These are phyloP conservation scores for Heliamphora exappendiculata DNA, from an alignment of 148 eudicot species.

Conservation along the genomic window DNA sequence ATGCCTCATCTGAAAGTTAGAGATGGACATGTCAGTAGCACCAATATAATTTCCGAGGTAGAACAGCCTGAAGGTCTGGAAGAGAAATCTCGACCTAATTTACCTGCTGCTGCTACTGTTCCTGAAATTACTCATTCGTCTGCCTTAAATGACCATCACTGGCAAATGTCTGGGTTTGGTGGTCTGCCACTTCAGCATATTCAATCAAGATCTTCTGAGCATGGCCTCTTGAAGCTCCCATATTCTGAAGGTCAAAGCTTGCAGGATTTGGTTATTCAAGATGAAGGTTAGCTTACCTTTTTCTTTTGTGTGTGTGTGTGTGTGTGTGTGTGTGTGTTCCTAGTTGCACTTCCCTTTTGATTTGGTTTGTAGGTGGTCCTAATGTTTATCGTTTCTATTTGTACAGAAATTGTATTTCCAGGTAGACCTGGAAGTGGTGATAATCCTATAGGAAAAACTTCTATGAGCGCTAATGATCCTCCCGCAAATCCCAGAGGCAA, in stretches of 20 bases:
- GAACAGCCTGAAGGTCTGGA: conserved; percentile 33
- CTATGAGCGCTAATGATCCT: conserved; percentile 31
- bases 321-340: no score
- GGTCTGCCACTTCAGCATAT: conserved; percentile 29
- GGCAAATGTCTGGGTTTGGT: conserved; percentile 48
- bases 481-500: conserved; percentile 29
- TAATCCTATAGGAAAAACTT: conserved; percentile 30
- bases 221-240: conserved; percentile 30
- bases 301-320: no score
- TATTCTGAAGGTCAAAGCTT: conserved; percentile 38
- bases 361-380: conserved; percentile 1
- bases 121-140: conserved; percentile 35
- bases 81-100: conserved; percentile 19
- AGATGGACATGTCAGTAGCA: conserved; percentile 27
- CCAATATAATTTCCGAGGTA: conserved; percentile 25
- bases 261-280: conserved; percentile 53
- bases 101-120: conserved; percentile 24
- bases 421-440: conserved; percentile 73
- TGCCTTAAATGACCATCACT: conserved; percentile 31
- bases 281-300: conserved; percentile 58
- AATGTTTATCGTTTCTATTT: conserved; percentile 1
- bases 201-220: conserved; percentile 29
- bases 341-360: neutral
- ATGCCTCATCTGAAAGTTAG: conserved; percentile 67
- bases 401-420: conserved; percentile 75